Percentiles rank a stretch among this genome's conserved stretches.
phyloP scores from a whole-genome alignment of 2,329 filamentous ascomycete genomes.

The Talaromyces sp. region DNA sequence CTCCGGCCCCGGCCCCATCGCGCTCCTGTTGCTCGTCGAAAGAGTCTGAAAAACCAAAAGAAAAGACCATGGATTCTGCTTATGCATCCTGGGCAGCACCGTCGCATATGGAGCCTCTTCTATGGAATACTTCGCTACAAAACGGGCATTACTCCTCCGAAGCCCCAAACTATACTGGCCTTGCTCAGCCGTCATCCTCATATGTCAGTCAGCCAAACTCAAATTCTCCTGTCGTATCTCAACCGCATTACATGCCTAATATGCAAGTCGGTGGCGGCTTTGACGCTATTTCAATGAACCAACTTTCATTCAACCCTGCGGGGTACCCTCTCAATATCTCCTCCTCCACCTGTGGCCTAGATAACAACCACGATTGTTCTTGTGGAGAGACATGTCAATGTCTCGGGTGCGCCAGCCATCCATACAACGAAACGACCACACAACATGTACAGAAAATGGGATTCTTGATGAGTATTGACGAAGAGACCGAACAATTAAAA shows the following conservation, averaged over 20 bases:
- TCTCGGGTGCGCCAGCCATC: constrained; percentile 42
- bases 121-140: constrained; percentile 1
- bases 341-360: constrained; percentile 11
- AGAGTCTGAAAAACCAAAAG: neutral
- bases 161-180: constrained; percentile 13
- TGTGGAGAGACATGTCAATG: constrained; percentile 44
- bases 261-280: neutral
- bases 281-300: neutral
- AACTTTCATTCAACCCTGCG: constrained; percentile 13
- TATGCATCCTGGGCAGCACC: neutral
- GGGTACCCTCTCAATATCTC: constrained; percentile 10
- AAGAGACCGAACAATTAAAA: constrained; percentile 20
- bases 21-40: constrained; percentile 25
- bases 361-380: constrained; percentile 31
- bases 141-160: constrained; percentile 16
- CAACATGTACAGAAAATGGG: constrained; percentile 44
- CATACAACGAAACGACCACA: constrained; percentile 42
- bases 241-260: neutral
- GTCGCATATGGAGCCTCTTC: neutral
- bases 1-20: constrained; percentile 8
- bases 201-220: constrained; percentile 16
- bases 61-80: neutral
- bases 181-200: constrained; percentile 14
- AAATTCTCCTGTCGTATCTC: neutral
- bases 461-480: constrained; percentile 32